Evolutionary conservation across 306 rosid species (phyloP).

Genomic region (Benincasa hispida): DNA sequence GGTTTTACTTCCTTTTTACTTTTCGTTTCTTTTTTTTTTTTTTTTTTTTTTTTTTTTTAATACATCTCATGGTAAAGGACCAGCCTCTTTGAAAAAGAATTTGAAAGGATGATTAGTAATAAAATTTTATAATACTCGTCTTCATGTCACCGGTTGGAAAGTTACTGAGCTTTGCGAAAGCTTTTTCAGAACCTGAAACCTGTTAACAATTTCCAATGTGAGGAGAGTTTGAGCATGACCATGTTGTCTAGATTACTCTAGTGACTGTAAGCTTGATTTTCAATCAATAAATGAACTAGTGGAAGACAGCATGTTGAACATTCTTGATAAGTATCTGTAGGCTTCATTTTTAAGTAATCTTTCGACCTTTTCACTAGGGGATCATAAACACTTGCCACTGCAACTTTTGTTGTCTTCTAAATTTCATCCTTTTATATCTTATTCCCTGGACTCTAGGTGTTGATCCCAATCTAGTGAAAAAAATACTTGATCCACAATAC

Average conservation of each 20-base stretch:
- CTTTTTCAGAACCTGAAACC: not conserved
- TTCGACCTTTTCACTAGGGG: not conserved
- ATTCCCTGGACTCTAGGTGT: conserved; percentile 33
- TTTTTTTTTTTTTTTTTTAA: too few relatives aligned
- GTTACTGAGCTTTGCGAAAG: not conserved
- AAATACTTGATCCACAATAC: conserved; percentile 51
- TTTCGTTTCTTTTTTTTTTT: not conserved
- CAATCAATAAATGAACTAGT: not conserved
- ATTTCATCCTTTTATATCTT: not conserved
- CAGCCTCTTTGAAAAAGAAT: not conserved
- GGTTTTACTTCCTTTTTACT: not conserved
- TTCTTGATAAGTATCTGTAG: not conserved
- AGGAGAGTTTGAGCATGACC: not conserved
- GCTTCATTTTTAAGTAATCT: not conserved
- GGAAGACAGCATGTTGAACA: not conserved
- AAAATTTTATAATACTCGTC: not conserved
- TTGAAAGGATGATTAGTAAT: not conserved
- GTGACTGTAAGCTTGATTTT: not conserved
- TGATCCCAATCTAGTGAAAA: conserved; percentile 45
- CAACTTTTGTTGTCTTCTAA: not conserved
- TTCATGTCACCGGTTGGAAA: not conserved
- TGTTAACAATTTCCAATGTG: not conserved
- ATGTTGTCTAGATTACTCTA: not conserved
- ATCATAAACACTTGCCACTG: not conserved
- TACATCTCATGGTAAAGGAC: not conserved